Evolutionary conservation across 1,284 basidiomycete species (phyloP), one percentile per base, ranked within the genome.

Genomic region (Porodaedalea pini): DNA sequence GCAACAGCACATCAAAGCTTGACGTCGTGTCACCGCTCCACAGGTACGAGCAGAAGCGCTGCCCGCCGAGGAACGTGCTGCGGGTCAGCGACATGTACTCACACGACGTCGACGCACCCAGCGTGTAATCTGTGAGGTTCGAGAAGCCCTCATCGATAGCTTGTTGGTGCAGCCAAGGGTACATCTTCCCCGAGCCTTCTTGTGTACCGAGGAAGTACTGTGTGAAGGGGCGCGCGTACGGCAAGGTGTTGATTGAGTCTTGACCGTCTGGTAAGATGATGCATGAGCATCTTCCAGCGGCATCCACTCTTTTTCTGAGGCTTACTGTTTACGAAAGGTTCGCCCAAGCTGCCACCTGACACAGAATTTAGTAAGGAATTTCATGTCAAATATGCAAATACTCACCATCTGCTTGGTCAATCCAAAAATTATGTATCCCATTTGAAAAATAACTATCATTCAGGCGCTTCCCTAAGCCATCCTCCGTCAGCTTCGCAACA

Each of bases 341-440:
- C 73, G 4, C 73, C 73, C 7, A 74, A 63, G 3, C 69, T 71
- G 15, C 73, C 73, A 45, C 73, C 72, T 72, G 50, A 8, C 31
- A 15, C 51, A 15, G 2, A 45, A 37, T 17, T 21, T 54, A 11
- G 21, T 48, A 58, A 34, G 49, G 43, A 53, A 23, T 31, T 37
- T n/a, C 3, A 2, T 23, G 19, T 23, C n/a, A 45, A 34, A 11
- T 4, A 3, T 8, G n/a, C 15, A 17, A 50, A 17, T 21, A n/a
- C 63, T 39, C 56, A 69, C 70, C 72, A 54, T 75, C 74, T 10
- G 71, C 74, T 64, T 74, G 73, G 56, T 75, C 74, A 41, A 75
- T 75, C 73, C 74, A 75, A 57, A 74, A 75, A 61, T 74, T 75
- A 56, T 72, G 71, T 29, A 75, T 74, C 0, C 73, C 74, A 53